Evolutionary conservation across 2,329 filamentous ascomycete species (phyloP), one percentile per base, ranked within the genome.

Genomic region (Claviceps humidiphila): DNA sequence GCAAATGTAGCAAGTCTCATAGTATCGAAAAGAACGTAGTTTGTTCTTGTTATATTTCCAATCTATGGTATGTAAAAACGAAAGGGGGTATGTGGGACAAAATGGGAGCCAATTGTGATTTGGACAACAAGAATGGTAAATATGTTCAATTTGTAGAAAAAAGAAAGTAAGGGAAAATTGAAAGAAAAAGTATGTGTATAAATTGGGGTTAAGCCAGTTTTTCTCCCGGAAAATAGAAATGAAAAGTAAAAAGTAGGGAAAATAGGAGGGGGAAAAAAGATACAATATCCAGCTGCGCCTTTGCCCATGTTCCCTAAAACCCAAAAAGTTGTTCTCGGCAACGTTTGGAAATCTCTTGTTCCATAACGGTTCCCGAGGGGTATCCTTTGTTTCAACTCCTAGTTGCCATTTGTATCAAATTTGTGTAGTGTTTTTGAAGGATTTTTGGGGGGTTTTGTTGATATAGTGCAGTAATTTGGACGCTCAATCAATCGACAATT

Each of bases 291-390:
- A 26, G 41, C 44, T 52, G 47, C 51, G 51, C 51, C 51, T 39
- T 48, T 49, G 40, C 41, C 48, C 16, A 40, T 26, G 13, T 17
- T 17, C 41, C 39, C 30, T 24, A 22, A 34, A 46, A 39, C 46
- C 43, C 9, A 34, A 26, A 45, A 39, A 17, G 20, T n/a, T 44
- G 1, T 20, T 43, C 41, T 49, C 46, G 46, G 11, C 2, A 13
- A 5, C 30, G 13, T 34, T 45, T 39, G 42, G 44, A 40, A 5
- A n/a, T 7, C 16, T 13, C 2, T 49, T 52, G 20, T 38, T 43
- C 47, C 49, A 41, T 11, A 13, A 52, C 40, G 26, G 3, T 30
- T 26, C 41, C 30, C 51, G 51, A 52, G 51, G 51, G 51, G 51
- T 52, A 52, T 52, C 34, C 44, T 45, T 47, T 39, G 2, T 38